phyloP scores from a whole-genome alignment of 768 basidiomycete genomes.

The Mycena vitilis region DNA sequence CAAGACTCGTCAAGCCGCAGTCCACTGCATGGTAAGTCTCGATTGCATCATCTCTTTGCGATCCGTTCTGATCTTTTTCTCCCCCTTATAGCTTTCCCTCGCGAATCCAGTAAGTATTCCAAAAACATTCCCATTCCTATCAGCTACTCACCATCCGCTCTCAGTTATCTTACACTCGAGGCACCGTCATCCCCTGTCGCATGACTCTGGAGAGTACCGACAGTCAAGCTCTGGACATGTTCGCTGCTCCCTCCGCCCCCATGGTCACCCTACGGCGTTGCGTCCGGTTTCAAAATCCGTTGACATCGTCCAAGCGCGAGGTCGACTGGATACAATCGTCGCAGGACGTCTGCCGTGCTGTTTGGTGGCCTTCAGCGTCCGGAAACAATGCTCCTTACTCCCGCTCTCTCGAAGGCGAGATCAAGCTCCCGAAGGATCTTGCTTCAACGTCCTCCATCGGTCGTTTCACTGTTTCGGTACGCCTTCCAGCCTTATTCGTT shows the following conservation, averaged over 20 bases:
- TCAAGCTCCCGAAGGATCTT: slow-evolving; percentile 62
- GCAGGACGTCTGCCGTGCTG: slow-evolving; percentile 57
- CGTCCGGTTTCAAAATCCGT: slow-evolving; percentile 46
- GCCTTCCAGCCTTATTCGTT: slow-evolving; percentile 4
- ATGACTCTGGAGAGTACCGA: slow-evolving; percentile 56
- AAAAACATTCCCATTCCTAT: background rate
- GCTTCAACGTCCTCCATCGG: slow-evolving; percentile 62
- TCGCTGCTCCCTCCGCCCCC: slow-evolving; percentile 55
- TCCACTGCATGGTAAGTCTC: slow-evolving; percentile 54
- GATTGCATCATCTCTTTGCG: background rate
- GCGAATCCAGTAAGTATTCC: slow-evolving; percentile 56
- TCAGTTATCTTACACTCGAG: slow-evolving; percentile 61
- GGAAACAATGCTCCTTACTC: slow-evolving; percentile 40
- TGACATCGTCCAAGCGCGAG: slow-evolving; percentile 48
- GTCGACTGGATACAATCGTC: slow-evolving; percentile 59
- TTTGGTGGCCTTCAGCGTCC: slow-evolving; percentile 60
- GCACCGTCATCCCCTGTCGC: slow-evolving; percentile 60
- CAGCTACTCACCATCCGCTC: slow-evolving; percentile 8
- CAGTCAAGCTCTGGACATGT: slow-evolving; percentile 51
- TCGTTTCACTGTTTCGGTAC: slow-evolving; percentile 63
- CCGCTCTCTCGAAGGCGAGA: slow-evolving; percentile 64
- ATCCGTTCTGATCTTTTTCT: slow-evolving; percentile 5
- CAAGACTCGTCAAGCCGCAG: slow-evolving; percentile 52
- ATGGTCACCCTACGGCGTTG: slow-evolving; percentile 44
- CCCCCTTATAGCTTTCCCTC: slow-evolving; percentile 51